phyloP scores from a whole-genome alignment of 768 basidiomycete genomes.

The Lepiota venenata region DNA sequence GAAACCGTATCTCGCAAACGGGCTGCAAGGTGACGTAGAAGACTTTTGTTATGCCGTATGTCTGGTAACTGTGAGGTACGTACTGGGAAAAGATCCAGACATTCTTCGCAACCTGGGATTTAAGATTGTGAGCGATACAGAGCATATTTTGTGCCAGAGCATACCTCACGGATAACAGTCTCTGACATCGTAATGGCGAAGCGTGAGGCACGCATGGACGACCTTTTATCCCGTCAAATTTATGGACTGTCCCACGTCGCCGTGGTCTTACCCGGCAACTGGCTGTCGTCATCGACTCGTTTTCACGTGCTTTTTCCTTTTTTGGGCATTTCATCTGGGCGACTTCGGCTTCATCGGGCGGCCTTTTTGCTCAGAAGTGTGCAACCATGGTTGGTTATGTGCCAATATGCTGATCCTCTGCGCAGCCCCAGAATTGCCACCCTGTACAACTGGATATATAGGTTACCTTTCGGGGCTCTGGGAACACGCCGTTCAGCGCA shows the following conservation, averaged over 20 bases:
- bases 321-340: too few species aligned
- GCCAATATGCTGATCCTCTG: too few species aligned
- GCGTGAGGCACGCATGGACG: background rate
- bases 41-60: background rate
- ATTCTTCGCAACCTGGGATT: slow-evolving; percentile 41
- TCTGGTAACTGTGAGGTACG: slow-evolving; percentile 3
- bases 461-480: too few species aligned
- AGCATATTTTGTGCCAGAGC: background rate
- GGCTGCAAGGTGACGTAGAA: slow-evolving; percentile 33
- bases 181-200: slow-evolving; percentile 25
- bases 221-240: background rate
- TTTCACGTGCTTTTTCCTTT: too few species aligned
- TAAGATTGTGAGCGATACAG: background rate
- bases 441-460: too few species aligned
- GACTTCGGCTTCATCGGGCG: too few species aligned
- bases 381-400: too few species aligned
- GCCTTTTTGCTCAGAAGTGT: too few species aligned
- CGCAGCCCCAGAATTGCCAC: too few species aligned
- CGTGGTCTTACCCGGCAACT: too few species aligned
- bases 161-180: slow-evolving; percentile 38
- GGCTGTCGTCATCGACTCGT: too few species aligned
- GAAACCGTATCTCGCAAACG: slow-evolving; percentile 63
- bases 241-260: background rate
- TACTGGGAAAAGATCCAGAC: slow-evolving; percentile 69
- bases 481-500: too few species aligned